Percentiles rank a stretch among this genome's conserved stretches.
phyloP scores from a whole-genome alignment of 1,139 yeast genomes.

The Pichia kudriavzevii region DNA sequence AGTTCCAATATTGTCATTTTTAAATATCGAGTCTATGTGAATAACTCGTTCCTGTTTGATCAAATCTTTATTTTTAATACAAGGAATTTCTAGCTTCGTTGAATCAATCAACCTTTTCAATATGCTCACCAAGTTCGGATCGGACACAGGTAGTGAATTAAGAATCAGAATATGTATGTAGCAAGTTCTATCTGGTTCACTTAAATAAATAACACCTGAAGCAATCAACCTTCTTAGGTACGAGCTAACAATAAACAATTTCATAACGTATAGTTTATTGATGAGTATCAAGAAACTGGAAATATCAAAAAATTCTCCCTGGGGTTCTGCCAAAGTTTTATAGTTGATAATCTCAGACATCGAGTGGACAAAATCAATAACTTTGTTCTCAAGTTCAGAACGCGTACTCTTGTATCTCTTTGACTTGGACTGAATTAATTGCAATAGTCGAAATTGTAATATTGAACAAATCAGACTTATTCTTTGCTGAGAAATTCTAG shows the following conservation, averaged over 20 bases:
- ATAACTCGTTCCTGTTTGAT: not conserved
- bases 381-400: conserved; percentile 38
- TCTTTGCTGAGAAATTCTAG: conserved; percentile 17
- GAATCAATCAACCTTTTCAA: conserved; percentile 29
- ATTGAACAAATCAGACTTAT: conserved; percentile 26
- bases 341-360: conserved; percentile 24
- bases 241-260: conserved; percentile 52
- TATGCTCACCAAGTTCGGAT: conserved; percentile 45
- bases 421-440: conserved; percentile 22
- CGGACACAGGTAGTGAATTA: conserved; percentile 42
- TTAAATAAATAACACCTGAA: conserved; percentile 65
- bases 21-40: conserved; percentile 1
- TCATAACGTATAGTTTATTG: conserved; percentile 45
- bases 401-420: conserved; percentile 29
- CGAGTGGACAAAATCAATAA: conserved; percentile 33
- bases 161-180: conserved; percentile 44
- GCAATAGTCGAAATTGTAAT: conserved; percentile 18
- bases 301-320: conserved; percentile 24
- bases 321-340: conserved; percentile 6
- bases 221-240: conserved; percentile 75
- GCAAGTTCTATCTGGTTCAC: conserved; percentile 30
- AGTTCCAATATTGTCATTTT: not conserved
- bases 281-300: conserved; percentile 43
- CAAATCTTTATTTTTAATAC: not conserved
- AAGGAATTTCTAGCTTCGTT: conserved; percentile 26